A percentile compares a stretch with the other conserved stretches of the same genome.
Conservation (phyloP, 495 filamentous ascomycete species). For the Podospora pseudoanserina region DNA sequence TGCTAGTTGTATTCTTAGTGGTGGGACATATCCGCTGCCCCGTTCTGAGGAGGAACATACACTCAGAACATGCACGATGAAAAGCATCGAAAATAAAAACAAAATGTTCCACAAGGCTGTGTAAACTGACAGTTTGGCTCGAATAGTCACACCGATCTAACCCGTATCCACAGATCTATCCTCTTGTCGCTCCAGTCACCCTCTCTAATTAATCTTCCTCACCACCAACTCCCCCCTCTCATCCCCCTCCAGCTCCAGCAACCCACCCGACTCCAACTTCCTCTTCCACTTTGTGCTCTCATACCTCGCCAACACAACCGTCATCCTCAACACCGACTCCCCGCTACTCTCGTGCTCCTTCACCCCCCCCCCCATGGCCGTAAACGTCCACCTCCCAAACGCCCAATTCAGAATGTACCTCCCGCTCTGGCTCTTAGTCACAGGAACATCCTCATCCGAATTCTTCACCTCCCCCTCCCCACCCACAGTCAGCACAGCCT, state of each 20-base stretch:
- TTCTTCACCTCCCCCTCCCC: slow-evolving; percentile 49
- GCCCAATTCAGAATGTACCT: slow-evolving; percentile 95
- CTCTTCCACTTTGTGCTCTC: slow-evolving; percentile 90
- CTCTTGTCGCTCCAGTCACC: not conserved
- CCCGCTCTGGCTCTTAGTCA: slow-evolving; percentile 17
- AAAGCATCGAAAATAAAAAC: too few relatives aligned
- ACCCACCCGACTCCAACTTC: slow-evolving; percentile 61
- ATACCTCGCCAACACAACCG: slow-evolving; percentile 76
- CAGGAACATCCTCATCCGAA: slow-evolving; percentile 51
- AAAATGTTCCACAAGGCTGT: too few relatives aligned
- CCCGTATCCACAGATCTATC: slow-evolving; percentile 1
- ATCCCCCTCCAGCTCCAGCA: slow-evolving; percentile 49
- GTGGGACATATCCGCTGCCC: too few relatives aligned
- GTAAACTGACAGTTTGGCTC: too few relatives aligned
- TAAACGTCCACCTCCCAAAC: slow-evolving; percentile 91
- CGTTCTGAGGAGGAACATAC: too few relatives aligned
- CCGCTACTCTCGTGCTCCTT: slow-evolving; percentile 47
- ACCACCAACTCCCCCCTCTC: slow-evolving; percentile 41
- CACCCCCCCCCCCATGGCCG: slow-evolving; percentile 46
- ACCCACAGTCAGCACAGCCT: slow-evolving; percentile 68
- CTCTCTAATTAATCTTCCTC: slow-evolving; percentile 38
- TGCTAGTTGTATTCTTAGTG: not conserved
- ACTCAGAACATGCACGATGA: too few relatives aligned
- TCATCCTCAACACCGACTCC: slow-evolving; percentile 64
- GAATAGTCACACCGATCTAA: not conserved